phyloP scores from a whole-genome alignment of 2,329 filamentous ascomycete species.

The Alternaria alternata region DNA sequence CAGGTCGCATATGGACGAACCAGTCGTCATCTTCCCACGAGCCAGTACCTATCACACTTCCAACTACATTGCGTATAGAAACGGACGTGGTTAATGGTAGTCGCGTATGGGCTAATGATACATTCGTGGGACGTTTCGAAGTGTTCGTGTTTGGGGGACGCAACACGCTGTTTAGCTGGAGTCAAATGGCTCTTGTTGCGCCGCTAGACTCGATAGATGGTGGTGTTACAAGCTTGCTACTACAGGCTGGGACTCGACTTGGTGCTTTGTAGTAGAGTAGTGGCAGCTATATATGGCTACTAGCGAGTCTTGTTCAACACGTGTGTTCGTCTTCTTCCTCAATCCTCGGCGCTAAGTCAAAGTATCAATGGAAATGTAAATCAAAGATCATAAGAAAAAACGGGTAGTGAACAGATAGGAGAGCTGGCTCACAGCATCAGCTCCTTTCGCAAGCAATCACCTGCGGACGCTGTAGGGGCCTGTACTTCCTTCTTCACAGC shows the following conservation, averaged over 20 bases:
- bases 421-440: too few relatives aligned
- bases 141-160: constrained; percentile 63
- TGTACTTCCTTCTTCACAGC: background rate
- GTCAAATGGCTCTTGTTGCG: constrained; percentile 65
- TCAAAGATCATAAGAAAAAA: background rate
- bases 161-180: constrained; percentile 63
- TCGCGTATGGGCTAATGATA: constrained; percentile 58
- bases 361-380: background rate
- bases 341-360: background rate
- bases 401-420: too few relatives aligned
- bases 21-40: constrained; percentile 57
- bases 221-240: constrained; percentile 29
- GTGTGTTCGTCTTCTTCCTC: background rate
- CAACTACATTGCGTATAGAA: constrained; percentile 52
- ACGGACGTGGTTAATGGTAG: constrained; percentile 59
- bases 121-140: constrained; percentile 61
- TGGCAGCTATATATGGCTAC: background rate
- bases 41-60: constrained; percentile 47
- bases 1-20: constrained; percentile 64
- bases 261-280: background rate
- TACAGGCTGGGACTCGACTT: constrained; percentile 10
- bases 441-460: too few relatives aligned
- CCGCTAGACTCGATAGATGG: constrained; percentile 53
- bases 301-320: background rate
- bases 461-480: too few relatives aligned